Base-by-base conservation (phyloP, 331 rosid species). In the Saraca asoca region DNA sequence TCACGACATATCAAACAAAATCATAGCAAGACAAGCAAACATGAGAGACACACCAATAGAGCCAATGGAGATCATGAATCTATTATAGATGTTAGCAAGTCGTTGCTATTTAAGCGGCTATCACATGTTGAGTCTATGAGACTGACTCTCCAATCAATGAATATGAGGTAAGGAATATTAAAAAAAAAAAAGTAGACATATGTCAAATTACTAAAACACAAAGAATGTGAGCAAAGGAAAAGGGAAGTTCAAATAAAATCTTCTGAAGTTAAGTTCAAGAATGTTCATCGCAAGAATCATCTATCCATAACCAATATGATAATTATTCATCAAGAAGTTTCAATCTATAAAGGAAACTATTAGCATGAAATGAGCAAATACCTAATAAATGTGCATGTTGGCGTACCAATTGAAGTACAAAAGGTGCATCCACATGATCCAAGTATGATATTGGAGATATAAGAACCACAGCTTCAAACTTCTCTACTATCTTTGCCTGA, bases 401-500 rank as follows among this genome's bases (percentile, higher is more conserved):
- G n/a, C n/a, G n/a, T n/a, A 83, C 94, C 98, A 93, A 84, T 79
- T 79, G 68, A 52, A 77, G 85, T 60, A 88, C 91, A 61, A 93
- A 66, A 34, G 84, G 84, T 54, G 91, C 83, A 70, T 73, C 82
- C 74, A 71, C 64, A 81, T 93, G 95, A 24, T 79, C 87, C 85
- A 90, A 76, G 81, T 87, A 93, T 6, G 95, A 86, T 76, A 93
- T 86, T 68, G 98, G 98, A 75, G 82, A 78, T 12, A 90, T 74
- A 84, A 93, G 95, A 68, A 91, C 89, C 9, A 88, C 95, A 51
- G 96, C 98, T 82, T 85, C 91, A 78, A 87, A 83, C 81, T 83
- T 85, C 59, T 85, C 81, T 62, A 82, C 91, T 66, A 89, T 74
- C 64, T 82, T 79, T 5, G 79, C 84, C 76, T 85, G 78, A 55